Base-by-base conservation (phyloP, 2,329 filamentous ascomycete genomes). In the Pyrenochaeta sp. region DNA sequence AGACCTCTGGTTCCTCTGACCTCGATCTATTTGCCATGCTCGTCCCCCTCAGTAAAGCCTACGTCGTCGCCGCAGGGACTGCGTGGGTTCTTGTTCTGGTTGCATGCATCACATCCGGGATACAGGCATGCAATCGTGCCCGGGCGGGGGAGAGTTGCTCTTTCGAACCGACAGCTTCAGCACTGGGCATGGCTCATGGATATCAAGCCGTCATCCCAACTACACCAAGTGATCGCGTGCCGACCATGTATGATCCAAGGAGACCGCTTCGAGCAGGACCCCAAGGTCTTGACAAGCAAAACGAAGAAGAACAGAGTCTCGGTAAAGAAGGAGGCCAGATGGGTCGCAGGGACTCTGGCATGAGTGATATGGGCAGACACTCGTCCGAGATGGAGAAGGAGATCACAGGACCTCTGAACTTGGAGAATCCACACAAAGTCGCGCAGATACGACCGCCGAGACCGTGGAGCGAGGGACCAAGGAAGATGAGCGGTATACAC, bases 101-200 rank as follows among this genome's bases (percentile, higher is more conserved):
- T 8, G 53, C 58, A 4, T 56, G 53, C 14, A 48, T 62, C 7
- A 37, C 47, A 4, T 47, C 55, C 14, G 31, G 48, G 7, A 44
- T 65, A 4, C 42, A 50, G 10, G 44, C 49, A 11, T 60, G 56
- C 23, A 41, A 51, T 6, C 48, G 49, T 17, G 35, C 35, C 7
- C 42, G 48, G 15, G 48, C 44, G 8, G 53, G 48, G 21, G 56
- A 63, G 28, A 53, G 48, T 31, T 66, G 60, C 41, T 60, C 55
- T 3, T 67, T 67, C 31, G 63, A 66, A 42, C 64, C 64, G 21
- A 65, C 58, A 8, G 61, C 56, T n/a, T 65, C 61, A 5, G 50
- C 53, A 14, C 45, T 67, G 7, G 63, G 63, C 6, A 66, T 66
- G 59, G 38, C 51, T 2, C 53, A 63, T 23, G 57, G 52, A 10